Conservation (phyloP, 1,284 basidiomycete genomes). For the Somion occarium region DNA sequence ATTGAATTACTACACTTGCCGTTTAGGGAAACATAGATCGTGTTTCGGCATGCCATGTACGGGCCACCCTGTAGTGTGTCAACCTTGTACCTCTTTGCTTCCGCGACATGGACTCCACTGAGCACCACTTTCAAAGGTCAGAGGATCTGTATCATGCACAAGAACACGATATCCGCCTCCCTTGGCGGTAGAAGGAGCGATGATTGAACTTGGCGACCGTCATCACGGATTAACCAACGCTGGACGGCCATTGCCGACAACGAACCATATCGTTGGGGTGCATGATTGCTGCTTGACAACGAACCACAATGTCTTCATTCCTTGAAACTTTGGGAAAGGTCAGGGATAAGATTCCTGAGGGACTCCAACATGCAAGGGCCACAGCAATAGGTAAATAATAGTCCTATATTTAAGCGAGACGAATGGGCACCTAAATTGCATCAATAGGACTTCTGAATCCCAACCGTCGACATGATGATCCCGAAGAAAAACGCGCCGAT, state of each 20-base stretch:
- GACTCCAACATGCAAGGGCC: conserved; percentile 25
- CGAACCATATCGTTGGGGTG: background rate
- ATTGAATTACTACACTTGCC: too few species aligned
- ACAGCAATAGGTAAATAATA: conserved; percentile 26
- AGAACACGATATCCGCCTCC: too few species aligned
- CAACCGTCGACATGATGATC: conserved; percentile 78
- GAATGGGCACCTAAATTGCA: background rate
- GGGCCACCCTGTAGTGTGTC: too few species aligned
- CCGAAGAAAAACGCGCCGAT: conserved; percentile 65
- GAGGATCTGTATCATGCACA: too few species aligned
- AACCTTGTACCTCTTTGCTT: too few species aligned
- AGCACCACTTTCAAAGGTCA: too few species aligned
- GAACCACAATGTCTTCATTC: background rate
- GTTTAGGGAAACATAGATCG: too few species aligned
- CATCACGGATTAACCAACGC: too few species aligned
- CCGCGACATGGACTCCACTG: too few species aligned
- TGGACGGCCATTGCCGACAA: background rate
- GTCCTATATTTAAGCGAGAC: background rate
- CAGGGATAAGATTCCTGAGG: conserved; percentile 25
- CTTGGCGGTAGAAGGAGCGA: too few species aligned
- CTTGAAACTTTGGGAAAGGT: conserved; percentile 15
- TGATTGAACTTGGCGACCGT: too few species aligned
- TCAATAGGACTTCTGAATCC: conserved; percentile 48
- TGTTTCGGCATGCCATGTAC: too few species aligned
- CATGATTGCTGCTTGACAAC: background rate